Base-by-base conservation (phyloP, 2,329 filamentous ascomycete species). In the Didymella keratinophila region DNA sequence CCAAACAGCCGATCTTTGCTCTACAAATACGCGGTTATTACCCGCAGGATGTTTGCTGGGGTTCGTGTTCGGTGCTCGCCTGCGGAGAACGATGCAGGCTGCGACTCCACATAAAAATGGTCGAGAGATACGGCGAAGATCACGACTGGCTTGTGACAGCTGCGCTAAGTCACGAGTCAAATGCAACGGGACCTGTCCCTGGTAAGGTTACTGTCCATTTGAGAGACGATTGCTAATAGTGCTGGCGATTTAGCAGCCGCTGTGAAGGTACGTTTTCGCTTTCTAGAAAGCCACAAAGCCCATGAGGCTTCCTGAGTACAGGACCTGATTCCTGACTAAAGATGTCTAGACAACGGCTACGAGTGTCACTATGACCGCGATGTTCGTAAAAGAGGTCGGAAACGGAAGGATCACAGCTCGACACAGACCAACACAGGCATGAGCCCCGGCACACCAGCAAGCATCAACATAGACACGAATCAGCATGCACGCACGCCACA, bases 1-100 rank as follows among this genome's bases (percentile, higher is more conserved):
- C 12, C 27, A 51, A 51, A 51, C 20, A 42, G 48, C 48, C 37
- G 37, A 34, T n/a, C 12, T 23, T 20, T 16, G 21, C 20, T 25
- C n/a, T 51, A 32, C 48, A 51, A 51, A 51, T 32, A 42, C 48
- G 48, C 37, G 48, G 34, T 23, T 42, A 42, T 51, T 51, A 51
- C 27, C 48, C 48, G 37, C 37, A 51, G 48, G 48, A 42, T 34
- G 27, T 34, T 50, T 50, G n/a, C 20, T 18, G n/a, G n/a, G 20
- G 8, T 10, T 23, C 27, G 47, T 11, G 34, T 28, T 21, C n/a
- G 23, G 3, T 34, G 41, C 41, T 8, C 5, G 18, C 25, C 20
- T 23, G n/a, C n/a, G 34, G 4, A 16, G 14, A 27, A 42, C 27
- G 36, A 51, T 51, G 48, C 48, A 51, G 37, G 14, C 20, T 25